These are phyloP conservation scores for Coniophora puteana DNA, from an alignment of 1,284 basidiomycete genomes.

Conservation along the genomic window DNA sequence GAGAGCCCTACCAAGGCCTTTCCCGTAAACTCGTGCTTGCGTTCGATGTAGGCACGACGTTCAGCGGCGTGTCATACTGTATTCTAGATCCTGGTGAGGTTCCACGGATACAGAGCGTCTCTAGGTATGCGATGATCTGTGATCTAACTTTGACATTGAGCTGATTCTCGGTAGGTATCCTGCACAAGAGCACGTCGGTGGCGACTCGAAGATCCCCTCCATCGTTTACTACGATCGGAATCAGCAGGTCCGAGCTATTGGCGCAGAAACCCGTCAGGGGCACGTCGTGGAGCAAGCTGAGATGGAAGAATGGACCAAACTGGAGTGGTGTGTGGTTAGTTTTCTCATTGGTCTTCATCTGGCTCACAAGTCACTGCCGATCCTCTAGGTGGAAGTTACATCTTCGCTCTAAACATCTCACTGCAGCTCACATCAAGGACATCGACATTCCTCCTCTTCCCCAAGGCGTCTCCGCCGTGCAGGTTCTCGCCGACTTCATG, in stretches of 20 bases:
- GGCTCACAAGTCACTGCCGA: not conserved
- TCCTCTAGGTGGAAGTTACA: conserved; percentile 54
- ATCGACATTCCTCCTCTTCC: conserved; percentile 41
- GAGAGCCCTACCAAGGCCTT: conserved; percentile 26
- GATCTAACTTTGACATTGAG: not conserved
- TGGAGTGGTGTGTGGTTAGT: conserved; percentile 46
- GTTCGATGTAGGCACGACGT: conserved; percentile 50
- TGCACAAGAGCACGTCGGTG: conserved; percentile 32
- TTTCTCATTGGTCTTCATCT: not conserved
- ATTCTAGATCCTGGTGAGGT: conserved; percentile 42
- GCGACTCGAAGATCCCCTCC: conserved; percentile 49
- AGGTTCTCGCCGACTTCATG: conserved; percentile 50
- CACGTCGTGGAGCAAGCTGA: conserved; percentile 33
- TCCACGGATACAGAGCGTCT: conserved; percentile 40
- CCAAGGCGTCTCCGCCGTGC: conserved; percentile 34
- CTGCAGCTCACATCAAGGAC: conserved; percentile 16
- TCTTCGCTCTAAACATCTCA: conserved; percentile 36
- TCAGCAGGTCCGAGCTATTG: conserved; percentile 41
- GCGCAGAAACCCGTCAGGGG: conserved; percentile 43
- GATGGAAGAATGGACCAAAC: conserved; percentile 38
- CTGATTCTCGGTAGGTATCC: conserved; percentile 31
- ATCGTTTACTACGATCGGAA: conserved; percentile 45
- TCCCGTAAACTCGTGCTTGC: conserved; percentile 41
- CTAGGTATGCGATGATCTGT: conserved; percentile 23
- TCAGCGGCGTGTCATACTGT: conserved; percentile 44